Evolutionary conservation across 495 filamentous ascomycete species (phyloP), one percentile per base, ranked within the genome.

Genomic region (Pyrenula aspistea): DNA sequence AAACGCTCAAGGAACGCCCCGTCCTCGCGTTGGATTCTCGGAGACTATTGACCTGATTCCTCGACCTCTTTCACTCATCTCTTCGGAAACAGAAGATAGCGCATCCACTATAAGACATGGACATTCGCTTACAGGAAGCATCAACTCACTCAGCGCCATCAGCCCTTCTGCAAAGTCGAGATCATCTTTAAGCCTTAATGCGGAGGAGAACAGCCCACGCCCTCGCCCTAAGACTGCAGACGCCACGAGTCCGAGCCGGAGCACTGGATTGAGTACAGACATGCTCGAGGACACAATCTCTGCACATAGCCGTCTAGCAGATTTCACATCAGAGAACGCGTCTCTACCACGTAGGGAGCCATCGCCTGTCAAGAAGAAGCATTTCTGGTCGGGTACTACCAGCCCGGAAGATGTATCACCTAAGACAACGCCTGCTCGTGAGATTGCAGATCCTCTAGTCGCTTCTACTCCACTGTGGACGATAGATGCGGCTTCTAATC

Each of bases 51-150:
- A 86, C 60, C 85, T 78, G 61, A 88, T 88, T 56, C 84, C 85
- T 3, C 80, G 86, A 10, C 87, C 86, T 0, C 66, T 87, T 8
- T 90, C 88, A 10, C 75, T 86, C 8, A 77, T 88, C 8, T 92
- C 87, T 1, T 84, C 81, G 8, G 86, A 90, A 57, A 84, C 85
- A 0, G 83, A 85, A 50, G 88, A 81, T 60, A 89, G 79, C 22
- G 66, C 80, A 49, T 71, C 73, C 23, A 84, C 79, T 2, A 70
- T 83, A 20, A 76, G 82, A 25, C 82, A 74, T 11, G 77, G 76
- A 50, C 81, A 89, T 61, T 84, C 80, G 15, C 73, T 84, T 23
- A 79, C 80, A 10, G 80, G 78, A 23, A 85, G 80, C 57, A 77
- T 85, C 4, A 83, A 81, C 0, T 85, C 85, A 1, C 67, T 87